Evolutionary conservation across 2,329 filamentous ascomycete genomes (phyloP).

Genomic region (Stagonosporopsis chrysanthemi): DNA sequence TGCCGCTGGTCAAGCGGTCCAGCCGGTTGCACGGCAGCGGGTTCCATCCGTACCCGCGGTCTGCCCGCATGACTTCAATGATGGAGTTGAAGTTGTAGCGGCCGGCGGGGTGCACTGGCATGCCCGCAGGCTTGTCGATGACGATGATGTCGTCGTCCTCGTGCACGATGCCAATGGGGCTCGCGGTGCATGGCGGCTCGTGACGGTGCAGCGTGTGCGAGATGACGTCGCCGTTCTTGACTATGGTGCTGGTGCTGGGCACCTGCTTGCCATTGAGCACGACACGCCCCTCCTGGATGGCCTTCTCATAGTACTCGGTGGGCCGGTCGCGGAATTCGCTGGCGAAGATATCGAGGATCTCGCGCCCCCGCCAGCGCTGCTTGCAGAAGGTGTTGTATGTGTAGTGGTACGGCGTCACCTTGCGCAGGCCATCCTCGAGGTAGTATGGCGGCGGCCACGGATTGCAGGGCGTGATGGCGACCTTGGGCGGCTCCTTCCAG

Average conservation of each 20-base stretch:
- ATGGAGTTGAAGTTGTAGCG: constrained; percentile 96
- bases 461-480: constrained; percentile 57
- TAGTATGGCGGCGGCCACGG: constrained; percentile 77
- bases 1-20: constrained; percentile 89
- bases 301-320: constrained; percentile 80
- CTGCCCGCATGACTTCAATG: constrained; percentile 88
- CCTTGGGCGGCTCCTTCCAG: constrained; percentile 56
- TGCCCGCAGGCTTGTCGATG: constrained; percentile 94
- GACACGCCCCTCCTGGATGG: constrained; percentile 82
- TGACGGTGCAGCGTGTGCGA: constrained; percentile 95
- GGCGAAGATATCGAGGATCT: constrained; percentile 85
- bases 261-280: constrained; percentile 78
- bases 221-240: constrained; percentile 89
- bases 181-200: constrained; percentile 87
- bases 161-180: constrained; percentile 81
- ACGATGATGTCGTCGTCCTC: constrained; percentile 94
- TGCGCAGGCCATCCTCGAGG: constrained; percentile 81
- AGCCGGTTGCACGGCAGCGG: constrained; percentile 87
- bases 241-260: constrained; percentile 68
- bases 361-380: constrained; percentile 85
- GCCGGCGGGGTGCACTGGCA: constrained; percentile 94
- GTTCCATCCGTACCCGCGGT: constrained; percentile 66
- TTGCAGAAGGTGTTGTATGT: constrained; percentile 97
- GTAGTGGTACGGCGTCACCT: constrained; percentile 85
- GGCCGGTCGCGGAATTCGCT: constrained; percentile 92